Conservation (phyloP, 2,329 filamentous ascomycete species). For the Nemania diffusa region DNA sequence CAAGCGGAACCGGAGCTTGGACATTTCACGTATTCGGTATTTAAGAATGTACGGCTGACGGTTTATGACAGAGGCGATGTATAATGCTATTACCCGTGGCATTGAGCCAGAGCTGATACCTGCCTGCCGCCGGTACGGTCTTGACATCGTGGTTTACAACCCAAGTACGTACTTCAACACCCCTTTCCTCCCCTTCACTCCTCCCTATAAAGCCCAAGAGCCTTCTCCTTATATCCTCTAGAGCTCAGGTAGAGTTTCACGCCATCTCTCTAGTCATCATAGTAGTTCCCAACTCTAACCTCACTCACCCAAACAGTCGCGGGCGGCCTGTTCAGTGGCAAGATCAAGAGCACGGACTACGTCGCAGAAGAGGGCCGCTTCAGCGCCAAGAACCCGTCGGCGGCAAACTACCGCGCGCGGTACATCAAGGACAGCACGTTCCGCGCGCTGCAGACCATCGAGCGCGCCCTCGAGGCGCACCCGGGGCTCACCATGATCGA, state of each 20-base stretch:
- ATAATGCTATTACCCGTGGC: constrained; percentile 80
- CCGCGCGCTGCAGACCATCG: constrained; percentile 73
- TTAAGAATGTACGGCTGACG: neutral
- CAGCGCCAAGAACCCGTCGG: constrained; percentile 63
- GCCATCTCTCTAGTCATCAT: neutral
- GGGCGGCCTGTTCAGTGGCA: constrained; percentile 82
- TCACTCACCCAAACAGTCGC: constrained; percentile 65
- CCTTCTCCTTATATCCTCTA: neutral
- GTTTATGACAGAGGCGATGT: constrained; percentile 69
- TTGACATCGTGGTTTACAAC: constrained; percentile 85
- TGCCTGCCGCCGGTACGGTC: constrained; percentile 77
- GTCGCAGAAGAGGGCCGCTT: constrained; percentile 75
- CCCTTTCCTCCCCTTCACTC: neutral
- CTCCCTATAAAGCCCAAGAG: neutral
- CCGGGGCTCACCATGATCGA: constrained; percentile 73
- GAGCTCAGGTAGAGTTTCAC: neutral
- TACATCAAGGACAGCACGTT: constrained; percentile 77
- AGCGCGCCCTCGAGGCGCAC: constrained; percentile 74
- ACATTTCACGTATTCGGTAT: neutral
- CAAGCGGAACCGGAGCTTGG: neutral
- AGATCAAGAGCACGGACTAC: constrained; percentile 74
- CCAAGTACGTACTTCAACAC: constrained; percentile 55
- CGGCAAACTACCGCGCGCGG: constrained; percentile 69
- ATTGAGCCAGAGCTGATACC: constrained; percentile 81
- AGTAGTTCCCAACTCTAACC: neutral